Conservation (phyloP, 2,329 filamentous ascomycete genomes). For the Fusarium ambrosium region DNA sequence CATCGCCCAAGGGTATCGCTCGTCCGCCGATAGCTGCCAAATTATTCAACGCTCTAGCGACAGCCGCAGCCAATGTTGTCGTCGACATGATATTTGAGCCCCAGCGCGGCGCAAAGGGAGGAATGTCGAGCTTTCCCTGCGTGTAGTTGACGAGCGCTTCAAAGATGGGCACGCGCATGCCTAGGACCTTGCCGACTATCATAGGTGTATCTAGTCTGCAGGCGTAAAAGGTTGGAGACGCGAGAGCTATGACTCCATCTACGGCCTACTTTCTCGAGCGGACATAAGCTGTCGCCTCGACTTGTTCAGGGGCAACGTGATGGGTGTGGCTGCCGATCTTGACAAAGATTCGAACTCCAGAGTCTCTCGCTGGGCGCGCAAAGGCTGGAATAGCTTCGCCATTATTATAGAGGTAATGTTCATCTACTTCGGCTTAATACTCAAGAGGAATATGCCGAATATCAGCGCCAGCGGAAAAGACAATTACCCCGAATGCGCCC, state of each 20-base stretch:
- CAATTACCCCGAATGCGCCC: neutral
- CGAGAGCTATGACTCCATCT: neutral
- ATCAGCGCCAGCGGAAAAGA: neutral
- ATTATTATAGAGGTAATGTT: neutral
- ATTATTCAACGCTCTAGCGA: neutral
- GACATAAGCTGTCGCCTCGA: neutral
- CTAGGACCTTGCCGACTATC: neutral
- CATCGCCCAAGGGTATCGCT: neutral
- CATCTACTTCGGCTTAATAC: neutral
- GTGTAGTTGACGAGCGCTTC: neutral
- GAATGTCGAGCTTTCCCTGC: neutral
- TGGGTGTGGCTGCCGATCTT: neutral
- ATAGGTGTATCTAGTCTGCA: neutral
- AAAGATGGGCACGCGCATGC: neutral
- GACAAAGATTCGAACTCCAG: neutral
- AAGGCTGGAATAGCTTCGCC: neutral
- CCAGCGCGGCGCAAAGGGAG: neutral
- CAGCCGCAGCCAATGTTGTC: neutral
- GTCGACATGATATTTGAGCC: neutral
- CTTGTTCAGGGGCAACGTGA: neutral
- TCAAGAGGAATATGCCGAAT: neutral
- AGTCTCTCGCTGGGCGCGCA: neutral
- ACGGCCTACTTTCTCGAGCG: neutral
- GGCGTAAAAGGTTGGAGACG: neutral
- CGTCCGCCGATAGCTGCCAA: neutral